Evolutionary conservation across 495 filamentous ascomycete species (phyloP).

Genomic region (Massariosphaeria phaeospora): DNA sequence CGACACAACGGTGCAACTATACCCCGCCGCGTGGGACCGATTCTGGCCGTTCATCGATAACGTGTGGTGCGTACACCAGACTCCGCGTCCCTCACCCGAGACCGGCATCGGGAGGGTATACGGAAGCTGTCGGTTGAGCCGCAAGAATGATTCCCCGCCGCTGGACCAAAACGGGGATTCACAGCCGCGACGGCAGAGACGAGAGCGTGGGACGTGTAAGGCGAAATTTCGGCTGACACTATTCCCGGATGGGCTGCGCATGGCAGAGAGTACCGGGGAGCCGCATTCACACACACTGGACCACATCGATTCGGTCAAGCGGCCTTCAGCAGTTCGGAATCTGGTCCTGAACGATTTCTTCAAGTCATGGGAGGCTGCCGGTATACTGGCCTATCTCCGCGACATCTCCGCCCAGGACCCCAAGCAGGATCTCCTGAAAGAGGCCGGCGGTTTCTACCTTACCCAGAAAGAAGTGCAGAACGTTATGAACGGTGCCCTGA

Average conservation of each 20-base stretch:
- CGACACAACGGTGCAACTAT: conserved; percentile 23
- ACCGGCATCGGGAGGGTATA: conserved; percentile 24
- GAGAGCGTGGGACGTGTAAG: conserved; percentile 26
- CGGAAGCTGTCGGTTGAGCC: conserved; percentile 20
- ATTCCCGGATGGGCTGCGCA: conserved; percentile 10
- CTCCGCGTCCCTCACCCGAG: conserved; percentile 4
- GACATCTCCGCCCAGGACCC: conserved; percentile 8
- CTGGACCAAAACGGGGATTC: conserved; percentile 8
- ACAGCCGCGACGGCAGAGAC: conserved; percentile 12
- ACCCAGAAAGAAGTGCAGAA: conserved; percentile 25
- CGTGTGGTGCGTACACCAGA: conserved; percentile 26
- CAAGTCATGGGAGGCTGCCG: conserved; percentile 28
- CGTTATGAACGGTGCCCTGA: conserved; percentile 25
- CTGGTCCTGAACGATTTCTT: conserved; percentile 29
- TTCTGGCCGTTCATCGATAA: conserved; percentile 31
- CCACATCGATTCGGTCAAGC: conserved; percentile 25
- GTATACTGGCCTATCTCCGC: conserved; percentile 23
- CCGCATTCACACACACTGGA: conserved; percentile 18
- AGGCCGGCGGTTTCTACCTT: conserved; percentile 23
- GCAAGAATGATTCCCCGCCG: conserved; percentile 16
- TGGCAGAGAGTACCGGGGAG: conserved; percentile 17
- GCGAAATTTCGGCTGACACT: conserved; percentile 26
- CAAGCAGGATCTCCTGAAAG: conserved; percentile 11
- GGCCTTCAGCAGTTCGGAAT: conserved; percentile 13
- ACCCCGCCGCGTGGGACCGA: conserved; percentile 10